Percentiles rank a stretch among this genome's conserved stretches.
Evolutionary conservation across 202 grass and related monocot genomes (phyloP).

Genomic region (Eragrostis tef): DNA sequence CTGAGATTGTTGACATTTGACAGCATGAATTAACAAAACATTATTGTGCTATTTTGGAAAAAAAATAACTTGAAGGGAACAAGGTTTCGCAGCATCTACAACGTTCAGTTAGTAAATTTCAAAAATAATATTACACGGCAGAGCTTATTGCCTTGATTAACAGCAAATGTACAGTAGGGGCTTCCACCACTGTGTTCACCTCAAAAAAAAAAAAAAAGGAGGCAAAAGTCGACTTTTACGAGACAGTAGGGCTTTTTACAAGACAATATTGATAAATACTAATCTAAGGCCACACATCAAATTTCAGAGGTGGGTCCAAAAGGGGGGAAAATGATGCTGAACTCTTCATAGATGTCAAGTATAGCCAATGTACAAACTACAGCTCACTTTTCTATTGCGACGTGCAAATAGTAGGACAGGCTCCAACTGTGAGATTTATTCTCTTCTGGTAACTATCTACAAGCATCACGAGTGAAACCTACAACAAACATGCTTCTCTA

Average conservation of each 20-base stretch:
- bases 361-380: not conserved
- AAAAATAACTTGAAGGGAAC: not conserved
- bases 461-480: slow-evolving; percentile 15
- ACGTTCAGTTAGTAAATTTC: not conserved
- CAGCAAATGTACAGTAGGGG: not conserved
- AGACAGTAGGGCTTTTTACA: not conserved
- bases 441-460: not conserved
- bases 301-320: not conserved
- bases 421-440: too few relatives aligned
- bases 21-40: not conserved
- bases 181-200: too few relatives aligned
- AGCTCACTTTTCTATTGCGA: not conserved
- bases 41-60: not conserved
- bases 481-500: slow-evolving; percentile 10
- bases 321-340: not conserved
- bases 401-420: too few relatives aligned
- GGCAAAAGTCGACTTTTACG: too few relatives aligned
- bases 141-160: not conserved
- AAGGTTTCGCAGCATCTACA: not conserved
- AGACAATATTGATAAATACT: not conserved
- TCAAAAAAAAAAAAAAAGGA: too few relatives aligned
- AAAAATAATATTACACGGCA: slow-evolving; percentile 1
- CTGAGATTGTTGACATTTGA: slow-evolving; percentile 47
- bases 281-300: not conserved
- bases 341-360: not conserved